A percentile compares a stretch with the other conserved stretches of the same genome.
Evolutionary conservation across 768 basidiomycete genomes (phyloP).

Genomic region (Postia placenta): DNA sequence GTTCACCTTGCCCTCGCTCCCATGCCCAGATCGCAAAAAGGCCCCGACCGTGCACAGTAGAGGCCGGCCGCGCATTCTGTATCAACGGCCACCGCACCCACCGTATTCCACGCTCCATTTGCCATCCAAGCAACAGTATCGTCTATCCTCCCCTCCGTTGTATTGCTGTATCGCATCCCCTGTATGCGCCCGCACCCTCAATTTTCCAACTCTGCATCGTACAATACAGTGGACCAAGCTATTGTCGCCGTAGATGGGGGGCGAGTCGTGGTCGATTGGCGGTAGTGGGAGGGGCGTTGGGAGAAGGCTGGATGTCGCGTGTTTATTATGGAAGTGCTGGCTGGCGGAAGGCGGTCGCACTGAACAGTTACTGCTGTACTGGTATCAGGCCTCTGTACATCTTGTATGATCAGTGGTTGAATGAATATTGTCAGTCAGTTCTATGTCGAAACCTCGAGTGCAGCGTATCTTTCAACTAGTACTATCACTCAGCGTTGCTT

Average conservation of each 20-base stretch:
- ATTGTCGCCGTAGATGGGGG: not conserved
- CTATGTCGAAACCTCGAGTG: too few relatives aligned
- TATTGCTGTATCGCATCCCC: not conserved
- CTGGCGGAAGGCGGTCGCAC: constrained; percentile 1
- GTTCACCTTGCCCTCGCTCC: not conserved
- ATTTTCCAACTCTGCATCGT: not conserved
- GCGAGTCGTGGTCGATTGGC: not conserved
- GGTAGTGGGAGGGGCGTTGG: not conserved
- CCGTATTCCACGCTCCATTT: not conserved
- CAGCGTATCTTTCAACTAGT: too few relatives aligned
- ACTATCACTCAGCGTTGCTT: too few relatives aligned
- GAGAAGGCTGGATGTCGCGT: not conserved
- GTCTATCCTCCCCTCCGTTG: not conserved
- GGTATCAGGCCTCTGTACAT: not conserved
- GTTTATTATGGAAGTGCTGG: not conserved
- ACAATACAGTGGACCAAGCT: not conserved
- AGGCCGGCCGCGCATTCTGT: not conserved
- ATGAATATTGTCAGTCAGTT: constrained; percentile 2
- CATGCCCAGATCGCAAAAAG: not conserved
- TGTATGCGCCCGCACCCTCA: not conserved
- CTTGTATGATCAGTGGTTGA: constrained; percentile 3
- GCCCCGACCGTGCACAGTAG: not conserved
- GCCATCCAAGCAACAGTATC: not conserved
- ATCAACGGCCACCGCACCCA: not conserved
- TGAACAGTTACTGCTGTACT: not conserved